Conservation (phyloP, 805 yeast genomes). For the Dipodascus albidus region DNA sequence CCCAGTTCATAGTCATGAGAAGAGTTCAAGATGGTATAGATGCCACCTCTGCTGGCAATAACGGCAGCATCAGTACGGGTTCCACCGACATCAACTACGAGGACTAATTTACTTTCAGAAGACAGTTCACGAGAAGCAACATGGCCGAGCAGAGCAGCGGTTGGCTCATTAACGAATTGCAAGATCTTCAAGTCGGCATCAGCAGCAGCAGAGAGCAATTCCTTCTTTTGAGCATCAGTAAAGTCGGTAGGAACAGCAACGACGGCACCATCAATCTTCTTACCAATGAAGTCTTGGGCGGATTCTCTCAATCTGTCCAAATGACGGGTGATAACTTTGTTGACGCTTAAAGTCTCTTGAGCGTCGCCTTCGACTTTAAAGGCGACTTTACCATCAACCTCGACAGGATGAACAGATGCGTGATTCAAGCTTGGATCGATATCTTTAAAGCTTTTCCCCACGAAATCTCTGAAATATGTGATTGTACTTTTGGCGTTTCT, state of each 20-base stretch:
- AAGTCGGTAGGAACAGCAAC: slow-evolving; percentile 86
- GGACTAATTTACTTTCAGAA: slow-evolving; percentile 62
- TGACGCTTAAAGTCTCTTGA: slow-evolving; percentile 50
- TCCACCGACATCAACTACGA: slow-evolving; percentile 96
- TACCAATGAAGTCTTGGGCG: slow-evolving; percentile 88
- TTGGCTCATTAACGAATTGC: slow-evolving; percentile 86
- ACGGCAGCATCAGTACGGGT: slow-evolving; percentile 93
- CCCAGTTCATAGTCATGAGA: slow-evolving; percentile 75
- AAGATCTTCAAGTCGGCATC: slow-evolving; percentile 68
- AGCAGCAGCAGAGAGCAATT: slow-evolving; percentile 47
- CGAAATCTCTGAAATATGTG: slow-evolving; percentile 83
- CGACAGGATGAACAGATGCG: slow-evolving; percentile 56
- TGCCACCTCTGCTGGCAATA: slow-evolving; percentile 86
- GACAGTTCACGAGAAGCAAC: slow-evolving; percentile 32
- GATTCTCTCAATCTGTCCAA: slow-evolving; percentile 70
- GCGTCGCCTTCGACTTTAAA: slow-evolving; percentile 46
- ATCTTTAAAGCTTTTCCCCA: slow-evolving; percentile 64
- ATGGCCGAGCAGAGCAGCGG: slow-evolving; percentile 84
- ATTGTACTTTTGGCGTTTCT: slow-evolving; percentile 85
- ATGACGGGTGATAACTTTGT: slow-evolving; percentile 76
- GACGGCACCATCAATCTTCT: slow-evolving; percentile 67
- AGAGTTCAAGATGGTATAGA: slow-evolving; percentile 79
- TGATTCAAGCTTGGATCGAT: slow-evolving; percentile 56
- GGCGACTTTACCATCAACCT: slow-evolving; percentile 53
- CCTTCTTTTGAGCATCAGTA: slow-evolving; percentile 57